Base-by-base conservation (phyloP, 2,329 filamentous ascomycete genomes). In the Davidsoniella virescens region DNA sequence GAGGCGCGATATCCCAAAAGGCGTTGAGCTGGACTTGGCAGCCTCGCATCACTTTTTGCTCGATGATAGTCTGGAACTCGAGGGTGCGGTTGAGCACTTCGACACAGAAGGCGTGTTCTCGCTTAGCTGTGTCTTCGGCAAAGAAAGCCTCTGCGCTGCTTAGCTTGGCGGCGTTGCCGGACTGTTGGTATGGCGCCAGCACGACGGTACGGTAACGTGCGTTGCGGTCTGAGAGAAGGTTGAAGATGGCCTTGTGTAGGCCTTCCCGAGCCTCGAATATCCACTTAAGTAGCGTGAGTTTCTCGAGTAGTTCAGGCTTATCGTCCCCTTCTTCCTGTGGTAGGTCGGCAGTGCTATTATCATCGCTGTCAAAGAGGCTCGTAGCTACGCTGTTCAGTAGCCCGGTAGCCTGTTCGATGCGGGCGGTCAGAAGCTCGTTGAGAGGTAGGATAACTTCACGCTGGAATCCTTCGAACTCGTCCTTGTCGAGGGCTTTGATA, bases 1-100 rank as follows among this genome's bases (percentile, higher is more conserved):
- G 79, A 2, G 92, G 92, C 1, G 88, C 90, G 59, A 96, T 94
- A 61, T 98, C 92, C 92, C 92, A 98, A 63, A 96, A 98, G 0
- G 90, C 88, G 8, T 83, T 88, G 2, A 95, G 74, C 65, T 96
- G 92, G 50, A 87, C 77, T 62, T 95, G 87, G 9, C 96, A 87
- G 14, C 90, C 92, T 8, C 85, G 80, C 17, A 80, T 79, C 18
- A 94, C 88, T 50, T 92, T 92, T 57, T 80, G 74, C 61, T 94
- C 87, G 26, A 95, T 78, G 5, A 92, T 77, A 44, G 75, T 72
- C 57, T 85, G 73, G 61, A 96, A 88, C 18, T 82, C 80, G 57
- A 85, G 76, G 17, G 82, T 80, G 10, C 92, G 80, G 55, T 77
- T 73, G 29, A 88, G 68, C 0, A 81, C 76, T 56, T 87, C 84